A percentile compares a stretch with the other conserved stretches of the same genome.
These are phyloP conservation scores for Bondarzewia mesenterica DNA, from an alignment of 1,284 basidiomycete species.

Conservation along the genomic window DNA sequence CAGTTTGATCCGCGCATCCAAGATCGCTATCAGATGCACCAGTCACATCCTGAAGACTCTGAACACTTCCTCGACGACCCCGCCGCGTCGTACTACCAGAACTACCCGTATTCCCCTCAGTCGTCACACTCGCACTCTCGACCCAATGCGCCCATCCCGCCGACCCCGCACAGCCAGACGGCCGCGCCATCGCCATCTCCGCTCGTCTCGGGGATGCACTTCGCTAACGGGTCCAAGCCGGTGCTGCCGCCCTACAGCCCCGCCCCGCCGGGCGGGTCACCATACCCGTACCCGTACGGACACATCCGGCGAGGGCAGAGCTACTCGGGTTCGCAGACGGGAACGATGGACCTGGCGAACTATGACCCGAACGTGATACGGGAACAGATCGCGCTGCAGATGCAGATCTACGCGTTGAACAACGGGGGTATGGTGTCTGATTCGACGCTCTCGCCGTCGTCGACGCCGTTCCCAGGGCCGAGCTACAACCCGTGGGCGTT, in stretches of 20 bases:
- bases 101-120: constrained; percentile 40
- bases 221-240: constrained; percentile 22
- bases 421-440: constrained; percentile 54
- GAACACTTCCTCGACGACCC: constrained; percentile 47
- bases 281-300: constrained; percentile 67
- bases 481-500: constrained; percentile 62
- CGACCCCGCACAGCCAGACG: constrained; percentile 66
- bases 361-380: constrained; percentile 47
- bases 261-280: constrained; percentile 50
- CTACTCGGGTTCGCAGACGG: constrained; percentile 28
- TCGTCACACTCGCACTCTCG: constrained; percentile 27
- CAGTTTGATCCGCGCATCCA: constrained; percentile 4
- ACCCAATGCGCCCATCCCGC: constrained; percentile 66
- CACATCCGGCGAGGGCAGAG: constrained; percentile 52
- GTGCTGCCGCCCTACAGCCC: constrained; percentile 29
- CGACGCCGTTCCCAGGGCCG: constrained; percentile 56
- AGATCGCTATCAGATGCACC: not conserved
- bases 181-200: constrained; percentile 63
- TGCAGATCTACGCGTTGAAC: constrained; percentile 71
- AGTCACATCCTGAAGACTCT: constrained; percentile 31
- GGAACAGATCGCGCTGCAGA: constrained; percentile 61
- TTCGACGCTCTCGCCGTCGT: constrained; percentile 51
- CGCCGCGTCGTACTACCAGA: constrained; percentile 46
- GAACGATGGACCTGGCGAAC: constrained; percentile 15
- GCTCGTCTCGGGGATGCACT: constrained; percentile 36